Evolutionary conservation across 371 early-diverging fungal species (phyloP).

Genomic region (Zychaea mexicana): DNA sequence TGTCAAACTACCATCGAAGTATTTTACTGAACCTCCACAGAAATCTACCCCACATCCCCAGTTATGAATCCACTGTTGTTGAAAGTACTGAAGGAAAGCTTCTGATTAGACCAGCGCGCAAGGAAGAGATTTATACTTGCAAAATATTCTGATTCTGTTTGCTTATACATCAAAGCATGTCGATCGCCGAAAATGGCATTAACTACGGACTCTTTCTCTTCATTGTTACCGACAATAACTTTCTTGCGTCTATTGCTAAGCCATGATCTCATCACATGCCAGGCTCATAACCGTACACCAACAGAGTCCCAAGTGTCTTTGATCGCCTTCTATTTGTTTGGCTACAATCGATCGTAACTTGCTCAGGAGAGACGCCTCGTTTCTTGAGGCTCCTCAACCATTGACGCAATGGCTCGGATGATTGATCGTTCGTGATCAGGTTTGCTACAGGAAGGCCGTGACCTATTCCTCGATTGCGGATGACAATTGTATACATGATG

Average conservation of each 20-base stretch:
- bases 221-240: background rate
- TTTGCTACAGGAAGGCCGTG: slow-evolving; percentile 5
- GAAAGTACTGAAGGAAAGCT: background rate
- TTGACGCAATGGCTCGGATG: background rate
- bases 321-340: background rate
- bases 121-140: background rate
- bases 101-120: background rate
- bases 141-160: background rate
- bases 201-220: background rate
- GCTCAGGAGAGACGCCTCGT: background rate
- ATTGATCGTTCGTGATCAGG: background rate
- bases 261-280: background rate
- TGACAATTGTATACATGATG: slow-evolving; percentile 12
- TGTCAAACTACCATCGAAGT: too few relatives aligned
- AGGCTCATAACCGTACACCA: background rate
- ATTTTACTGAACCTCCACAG: too few relatives aligned
- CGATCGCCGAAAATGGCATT: background rate
- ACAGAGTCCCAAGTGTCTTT: background rate
- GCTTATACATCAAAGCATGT: background rate
- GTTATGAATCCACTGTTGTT: background rate
- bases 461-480: background rate
- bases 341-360: slow-evolving; percentile 8
- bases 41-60: too few relatives aligned
- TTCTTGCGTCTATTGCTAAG: background rate
- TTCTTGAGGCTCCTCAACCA: background rate